A percentile compares a stretch with the other conserved stretches of the same genome.
phyloP scores from a whole-genome alignment of 202 grass and related monocot genomes.

The Zoysia matrella region DNA sequence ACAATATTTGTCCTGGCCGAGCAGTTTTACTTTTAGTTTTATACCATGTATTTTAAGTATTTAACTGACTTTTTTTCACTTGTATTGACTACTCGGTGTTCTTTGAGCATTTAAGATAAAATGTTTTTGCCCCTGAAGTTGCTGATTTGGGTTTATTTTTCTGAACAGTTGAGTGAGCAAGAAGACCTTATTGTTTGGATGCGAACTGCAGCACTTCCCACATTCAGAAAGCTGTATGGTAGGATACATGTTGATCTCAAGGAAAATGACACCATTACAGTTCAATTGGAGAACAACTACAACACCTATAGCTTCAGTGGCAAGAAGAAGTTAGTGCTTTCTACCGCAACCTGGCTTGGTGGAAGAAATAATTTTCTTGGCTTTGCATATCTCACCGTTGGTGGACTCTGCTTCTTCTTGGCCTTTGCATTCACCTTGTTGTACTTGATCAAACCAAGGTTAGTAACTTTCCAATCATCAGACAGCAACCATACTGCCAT shows the following conservation, averaged over 20 bases:
- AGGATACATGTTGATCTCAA: constrained; percentile 82
- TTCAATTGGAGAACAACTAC: constrained; percentile 82
- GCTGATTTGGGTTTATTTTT: constrained; percentile 35
- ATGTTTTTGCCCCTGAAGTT: constrained; percentile 4
- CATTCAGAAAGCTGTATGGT: constrained; percentile 96
- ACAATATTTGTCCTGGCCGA: not conserved
- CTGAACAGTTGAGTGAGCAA: constrained; percentile 75
- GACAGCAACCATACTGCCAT: not conserved
- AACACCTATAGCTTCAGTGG: constrained; percentile 92
- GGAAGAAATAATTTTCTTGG: constrained; percentile 98
- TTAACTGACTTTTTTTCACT: not conserved
- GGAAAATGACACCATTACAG: constrained; percentile 70
- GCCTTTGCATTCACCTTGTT: constrained; percentile 77
- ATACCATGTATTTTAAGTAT: constrained; percentile 31
- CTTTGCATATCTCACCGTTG: constrained; percentile 84
- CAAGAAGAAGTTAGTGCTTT: constrained; percentile 95
- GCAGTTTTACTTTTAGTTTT: constrained; percentile 24
- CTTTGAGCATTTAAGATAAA: constrained; percentile 4
- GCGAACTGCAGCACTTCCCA: constrained; percentile 92
- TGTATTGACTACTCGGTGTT: not conserved
- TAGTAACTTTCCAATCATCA: constrained; percentile 24
- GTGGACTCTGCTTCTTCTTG: constrained; percentile 86
- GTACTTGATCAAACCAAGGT: constrained; percentile 99
- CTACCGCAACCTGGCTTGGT: constrained; percentile 90
- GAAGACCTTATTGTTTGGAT: constrained; percentile 99